phyloP scores from a whole-genome alignment of 768 basidiomycete genomes.

The Pulveroboletus sp. region DNA sequence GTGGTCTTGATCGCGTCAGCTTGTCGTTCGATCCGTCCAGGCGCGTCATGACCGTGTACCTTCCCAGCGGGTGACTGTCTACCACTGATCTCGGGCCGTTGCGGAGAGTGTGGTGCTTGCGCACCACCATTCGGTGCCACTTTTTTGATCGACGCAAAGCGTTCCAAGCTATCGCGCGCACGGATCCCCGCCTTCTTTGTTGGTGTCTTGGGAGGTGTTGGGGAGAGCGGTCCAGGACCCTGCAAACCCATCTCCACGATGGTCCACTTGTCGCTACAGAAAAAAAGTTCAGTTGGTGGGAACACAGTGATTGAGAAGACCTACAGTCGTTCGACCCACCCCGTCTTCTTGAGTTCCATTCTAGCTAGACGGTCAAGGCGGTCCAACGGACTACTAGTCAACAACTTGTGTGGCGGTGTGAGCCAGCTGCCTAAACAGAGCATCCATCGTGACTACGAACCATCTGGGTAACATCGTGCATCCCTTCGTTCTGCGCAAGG shows the following conservation, averaged over 20 bases:
- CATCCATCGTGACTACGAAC: conserved; percentile 9
- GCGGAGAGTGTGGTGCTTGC: background rate
- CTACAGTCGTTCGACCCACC: conserved; percentile 30
- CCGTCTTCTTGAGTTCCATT: conserved; percentile 28
- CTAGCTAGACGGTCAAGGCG: conserved; percentile 28
- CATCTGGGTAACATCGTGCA: conserved; percentile 25
- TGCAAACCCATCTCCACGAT: conserved; percentile 25
- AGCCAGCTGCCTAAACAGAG: conserved; percentile 1
- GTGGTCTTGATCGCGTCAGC: background rate
- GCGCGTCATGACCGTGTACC: background rate
- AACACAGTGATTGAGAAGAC: background rate
- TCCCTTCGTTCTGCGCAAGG: conserved; percentile 10
- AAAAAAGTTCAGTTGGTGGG: background rate
- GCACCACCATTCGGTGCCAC: background rate
- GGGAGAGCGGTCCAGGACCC: background rate
- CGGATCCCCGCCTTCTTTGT: background rate
- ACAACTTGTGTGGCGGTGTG: conserved; percentile 13
- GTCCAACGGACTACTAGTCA: conserved; percentile 25
- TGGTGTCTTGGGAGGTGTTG: conserved; percentile 11
- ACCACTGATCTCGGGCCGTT: background rate
- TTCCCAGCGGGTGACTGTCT: background rate
- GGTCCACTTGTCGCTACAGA: conserved; percentile 27
- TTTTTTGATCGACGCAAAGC: background rate
- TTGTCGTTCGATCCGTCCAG: background rate
- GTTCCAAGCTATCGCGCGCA: background rate